Evolutionary conservation across 345 rosid species (phyloP).

Genomic region (Ceriops zippeliana): DNA sequence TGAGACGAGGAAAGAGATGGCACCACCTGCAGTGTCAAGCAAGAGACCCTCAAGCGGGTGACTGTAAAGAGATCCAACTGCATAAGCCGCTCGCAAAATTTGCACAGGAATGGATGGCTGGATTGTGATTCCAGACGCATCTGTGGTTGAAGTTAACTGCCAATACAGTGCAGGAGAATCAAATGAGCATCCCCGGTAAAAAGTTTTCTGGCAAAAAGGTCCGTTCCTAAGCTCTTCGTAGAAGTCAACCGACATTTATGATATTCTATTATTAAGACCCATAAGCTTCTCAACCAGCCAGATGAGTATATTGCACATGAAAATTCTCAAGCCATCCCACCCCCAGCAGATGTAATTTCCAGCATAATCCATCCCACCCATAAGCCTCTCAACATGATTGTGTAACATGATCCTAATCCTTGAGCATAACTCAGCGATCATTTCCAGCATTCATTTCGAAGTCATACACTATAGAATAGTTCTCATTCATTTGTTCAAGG

Average conservation of each 20-base stretch:
- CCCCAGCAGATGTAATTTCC: too few relatives aligned
- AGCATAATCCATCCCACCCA: too few relatives aligned
- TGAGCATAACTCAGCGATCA: background rate
- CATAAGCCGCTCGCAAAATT: constrained; percentile 27
- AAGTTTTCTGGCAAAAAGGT: background rate
- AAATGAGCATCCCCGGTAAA: too few relatives aligned
- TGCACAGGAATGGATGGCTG: constrained; percentile 32
- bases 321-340: too few relatives aligned
- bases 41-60: constrained; percentile 68
- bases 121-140: constrained; percentile 34
- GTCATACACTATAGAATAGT: background rate
- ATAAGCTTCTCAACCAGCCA: too few relatives aligned
- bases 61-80: constrained; percentile 65
- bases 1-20: constrained; percentile 59
- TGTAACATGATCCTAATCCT: too few relatives aligned
- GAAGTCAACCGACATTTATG: constrained; percentile 3
- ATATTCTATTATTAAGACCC: background rate
- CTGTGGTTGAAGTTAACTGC: constrained; percentile 50
- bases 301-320: too few relatives aligned
- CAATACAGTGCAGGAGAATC: too few relatives aligned
- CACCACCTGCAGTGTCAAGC: constrained; percentile 58
- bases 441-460: background rate
- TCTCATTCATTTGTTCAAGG: background rate
- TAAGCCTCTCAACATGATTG: too few relatives aligned
- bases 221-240: background rate